These are phyloP conservation scores for Saxophila tyrrhenica DNA, from an alignment of 495 filamentous ascomycete species.

Conservation along the genomic window DNA sequence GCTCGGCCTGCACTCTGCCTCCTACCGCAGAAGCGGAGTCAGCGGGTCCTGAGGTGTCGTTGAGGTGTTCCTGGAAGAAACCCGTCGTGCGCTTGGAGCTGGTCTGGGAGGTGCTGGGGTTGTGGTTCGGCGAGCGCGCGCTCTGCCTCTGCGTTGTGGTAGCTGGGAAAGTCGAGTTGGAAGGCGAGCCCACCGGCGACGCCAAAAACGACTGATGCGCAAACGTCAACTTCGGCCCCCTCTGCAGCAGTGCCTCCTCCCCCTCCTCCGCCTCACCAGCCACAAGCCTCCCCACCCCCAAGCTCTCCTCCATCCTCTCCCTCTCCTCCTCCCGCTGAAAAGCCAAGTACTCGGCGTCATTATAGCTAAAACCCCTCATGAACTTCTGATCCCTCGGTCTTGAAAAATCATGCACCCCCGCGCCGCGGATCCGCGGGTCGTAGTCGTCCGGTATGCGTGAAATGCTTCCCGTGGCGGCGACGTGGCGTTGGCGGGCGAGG, in stretches of 20 bases:
- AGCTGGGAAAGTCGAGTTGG: background rate
- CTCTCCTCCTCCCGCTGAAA: no score
- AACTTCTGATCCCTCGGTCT: slow-evolving; percentile 66
- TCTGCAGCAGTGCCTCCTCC: background rate
- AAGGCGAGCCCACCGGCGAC: background rate
- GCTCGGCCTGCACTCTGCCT: slow-evolving; percentile 11
- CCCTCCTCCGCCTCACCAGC: background rate
- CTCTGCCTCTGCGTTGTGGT: background rate
- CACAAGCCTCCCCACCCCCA: no score
- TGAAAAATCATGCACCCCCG: slow-evolving; percentile 81
- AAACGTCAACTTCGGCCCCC: background rate
- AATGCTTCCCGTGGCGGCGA: slow-evolving; percentile 30
- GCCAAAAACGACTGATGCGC: background rate
- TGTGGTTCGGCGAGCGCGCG: no score
- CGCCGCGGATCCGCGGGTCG: slow-evolving; percentile 76
- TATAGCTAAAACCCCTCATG: slow-evolving; percentile 41
- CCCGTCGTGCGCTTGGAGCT: slow-evolving; percentile 1
- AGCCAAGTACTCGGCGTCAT: slow-evolving; percentile 28
- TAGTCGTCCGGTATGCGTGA: slow-evolving; percentile 48
- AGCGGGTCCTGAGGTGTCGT: background rate
- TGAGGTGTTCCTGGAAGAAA: slow-evolving; percentile 10
- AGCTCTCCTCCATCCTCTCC: no score
- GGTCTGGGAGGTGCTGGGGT: background rate
- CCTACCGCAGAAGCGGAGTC: background rate
- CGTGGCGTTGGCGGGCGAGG: slow-evolving; percentile 30